A percentile compares a stretch with the other conserved stretches of the same genome.
Conservation (phyloP, 345 rosid genomes). For the Streptanthus diversifolius region DNA sequence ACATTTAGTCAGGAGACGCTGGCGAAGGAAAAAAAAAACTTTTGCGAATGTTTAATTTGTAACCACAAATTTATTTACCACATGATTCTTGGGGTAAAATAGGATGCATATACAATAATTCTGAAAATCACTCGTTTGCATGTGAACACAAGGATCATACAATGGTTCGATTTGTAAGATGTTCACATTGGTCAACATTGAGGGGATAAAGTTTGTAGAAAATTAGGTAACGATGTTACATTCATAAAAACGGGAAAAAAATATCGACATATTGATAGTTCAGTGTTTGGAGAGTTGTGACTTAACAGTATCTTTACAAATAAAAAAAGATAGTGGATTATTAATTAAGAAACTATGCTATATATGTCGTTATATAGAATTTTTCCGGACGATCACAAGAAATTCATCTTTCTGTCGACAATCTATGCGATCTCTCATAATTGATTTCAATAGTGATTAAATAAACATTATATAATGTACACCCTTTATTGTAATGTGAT, state of each 20-base stretch:
- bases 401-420: not conserved
- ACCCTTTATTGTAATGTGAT: not conserved
- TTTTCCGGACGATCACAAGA: not conserved
- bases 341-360: not conserved
- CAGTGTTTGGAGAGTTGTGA: not conserved
- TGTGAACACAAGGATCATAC: conserved; percentile 15
- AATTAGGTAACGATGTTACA: not conserved
- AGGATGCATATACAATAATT: not conserved
- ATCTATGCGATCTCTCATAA: not conserved
- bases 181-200: conserved; percentile 19
- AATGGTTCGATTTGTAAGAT: not conserved
- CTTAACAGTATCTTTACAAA: not conserved
- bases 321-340: not conserved
- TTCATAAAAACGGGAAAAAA: no score
- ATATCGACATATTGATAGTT: not conserved
- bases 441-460: not conserved
- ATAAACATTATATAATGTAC: not conserved
- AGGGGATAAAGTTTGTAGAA: not conserved
- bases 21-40: not conserved
- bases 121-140: not conserved
- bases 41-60: not conserved
- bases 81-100: not conserved
- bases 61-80: no score
- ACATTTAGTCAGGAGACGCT: not conserved
- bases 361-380: not conserved